These are phyloP conservation scores for Leavenworthia alabamica DNA, from an alignment of 345 rosid species.

Conservation along the genomic window DNA sequence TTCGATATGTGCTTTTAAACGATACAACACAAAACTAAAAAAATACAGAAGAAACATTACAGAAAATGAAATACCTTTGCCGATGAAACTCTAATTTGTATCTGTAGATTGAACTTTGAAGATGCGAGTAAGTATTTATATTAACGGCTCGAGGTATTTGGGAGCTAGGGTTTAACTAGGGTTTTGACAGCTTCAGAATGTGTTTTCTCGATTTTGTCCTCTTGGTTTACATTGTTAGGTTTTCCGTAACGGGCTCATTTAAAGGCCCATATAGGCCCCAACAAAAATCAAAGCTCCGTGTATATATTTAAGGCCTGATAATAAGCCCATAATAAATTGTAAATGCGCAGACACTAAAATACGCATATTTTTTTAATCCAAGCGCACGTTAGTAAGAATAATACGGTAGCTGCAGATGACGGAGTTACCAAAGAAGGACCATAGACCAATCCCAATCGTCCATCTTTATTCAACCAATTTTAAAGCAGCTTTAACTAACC, in stretches of 20 bases:
- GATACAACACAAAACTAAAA: neutral
- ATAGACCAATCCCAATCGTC: slow-evolving; percentile 24
- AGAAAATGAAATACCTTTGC: slow-evolving; percentile 6
- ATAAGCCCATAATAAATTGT: no score
- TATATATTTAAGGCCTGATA: no score
- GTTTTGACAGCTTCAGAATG: no score
- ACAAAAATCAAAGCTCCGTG: no score
- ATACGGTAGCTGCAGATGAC: slow-evolving; percentile 8
- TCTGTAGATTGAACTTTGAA: neutral
- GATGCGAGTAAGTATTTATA: neutral
- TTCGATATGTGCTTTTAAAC: slow-evolving; percentile 65
- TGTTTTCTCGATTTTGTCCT: no score
- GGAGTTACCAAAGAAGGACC: slow-evolving; percentile 25
- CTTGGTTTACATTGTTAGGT: no score
- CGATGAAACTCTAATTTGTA: neutral
- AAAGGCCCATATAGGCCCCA: no score
- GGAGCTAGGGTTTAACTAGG: no score
- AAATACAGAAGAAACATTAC: neutral
- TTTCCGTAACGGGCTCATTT: no score
- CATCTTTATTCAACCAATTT: slow-evolving; percentile 11
- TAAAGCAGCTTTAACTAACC: slow-evolving; percentile 11
- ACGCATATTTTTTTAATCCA: neutral
- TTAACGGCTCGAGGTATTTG: neutral
- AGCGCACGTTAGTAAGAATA: slow-evolving; percentile 10
- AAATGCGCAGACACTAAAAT: no score